Conservation (phyloP, 768 basidiomycete species). For the Macrolepiota fuliginosa region DNA sequence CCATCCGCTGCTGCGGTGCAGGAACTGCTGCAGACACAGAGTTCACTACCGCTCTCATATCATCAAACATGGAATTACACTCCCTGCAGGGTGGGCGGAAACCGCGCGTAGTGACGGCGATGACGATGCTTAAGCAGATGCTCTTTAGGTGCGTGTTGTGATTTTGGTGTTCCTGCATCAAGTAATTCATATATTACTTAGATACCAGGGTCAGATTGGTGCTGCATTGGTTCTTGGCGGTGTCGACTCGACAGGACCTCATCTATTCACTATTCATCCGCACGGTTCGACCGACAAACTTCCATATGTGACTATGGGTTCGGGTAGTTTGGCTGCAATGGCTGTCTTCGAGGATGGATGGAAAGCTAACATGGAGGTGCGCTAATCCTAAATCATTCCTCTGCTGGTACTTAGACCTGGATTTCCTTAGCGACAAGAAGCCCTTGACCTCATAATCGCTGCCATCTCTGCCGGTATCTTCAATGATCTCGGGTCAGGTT, state of each 20-base stretch:
- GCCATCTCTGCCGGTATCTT: slow-evolving; percentile 97
- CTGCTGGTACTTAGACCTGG: not conserved
- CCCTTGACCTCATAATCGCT: slow-evolving; percentile 76
- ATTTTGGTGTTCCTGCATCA: not conserved
- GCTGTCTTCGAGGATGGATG: slow-evolving; percentile 92
- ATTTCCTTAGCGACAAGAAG: slow-evolving; percentile 64
- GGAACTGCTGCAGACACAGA: slow-evolving; percentile 99
- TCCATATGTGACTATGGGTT: slow-evolving; percentile 99
- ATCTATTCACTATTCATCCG: slow-evolving; percentile 93
- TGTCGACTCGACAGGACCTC: slow-evolving; percentile 91
- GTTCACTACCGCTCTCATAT: slow-evolving; percentile 91
- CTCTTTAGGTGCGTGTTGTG: slow-evolving; percentile 67
- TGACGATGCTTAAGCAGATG: slow-evolving; percentile 98
- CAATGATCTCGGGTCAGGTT: slow-evolving; percentile 98
- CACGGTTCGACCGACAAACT: slow-evolving; percentile 99
- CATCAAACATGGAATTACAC: slow-evolving; percentile 94
- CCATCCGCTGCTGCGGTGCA: slow-evolving; percentile 96
- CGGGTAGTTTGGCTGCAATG: slow-evolving; percentile 96
- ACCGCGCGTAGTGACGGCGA: slow-evolving; percentile 93
- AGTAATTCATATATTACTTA: slow-evolving; percentile 25
- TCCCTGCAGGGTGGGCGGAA: slow-evolving; percentile 86
- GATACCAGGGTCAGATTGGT: slow-evolving; percentile 91
- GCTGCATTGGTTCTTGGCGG: slow-evolving; percentile 96
- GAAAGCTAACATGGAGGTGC: slow-evolving; percentile 77
- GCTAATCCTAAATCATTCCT: slow-evolving; percentile 18